Percentiles rank a stretch among this genome's conserved stretches.
These are phyloP conservation scores for Tubosaeta sp. DNA, from an alignment of 768 basidiomycete species.

Conservation along the genomic window DNA sequence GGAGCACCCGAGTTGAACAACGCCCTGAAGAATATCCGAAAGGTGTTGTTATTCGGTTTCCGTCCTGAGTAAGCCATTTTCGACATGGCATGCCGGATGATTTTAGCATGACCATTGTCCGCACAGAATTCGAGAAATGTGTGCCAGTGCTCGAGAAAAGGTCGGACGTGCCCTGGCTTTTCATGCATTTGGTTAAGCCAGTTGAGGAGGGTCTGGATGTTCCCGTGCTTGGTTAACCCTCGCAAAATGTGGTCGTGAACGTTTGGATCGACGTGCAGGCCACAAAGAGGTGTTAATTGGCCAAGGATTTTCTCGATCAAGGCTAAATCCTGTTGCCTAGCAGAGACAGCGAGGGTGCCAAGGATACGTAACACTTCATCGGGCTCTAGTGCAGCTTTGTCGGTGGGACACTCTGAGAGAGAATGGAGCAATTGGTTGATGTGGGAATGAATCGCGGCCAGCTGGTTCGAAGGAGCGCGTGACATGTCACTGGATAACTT, in stretches of 20 bases:
- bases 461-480: slow-evolving; percentile 15
- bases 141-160: slow-evolving; percentile 54
- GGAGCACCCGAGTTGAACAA: slow-evolving; percentile 33
- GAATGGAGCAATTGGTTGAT: slow-evolving; percentile 22
- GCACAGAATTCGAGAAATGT: slow-evolving; percentile 43
- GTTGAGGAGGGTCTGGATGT: slow-evolving; percentile 39
- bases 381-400: slow-evolving; percentile 8
- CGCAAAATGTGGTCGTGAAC: slow-evolving; percentile 48
- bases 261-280: slow-evolving; percentile 40
- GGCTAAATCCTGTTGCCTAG: slow-evolving; percentile 48
- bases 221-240: slow-evolving; percentile 43
- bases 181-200: slow-evolving; percentile 55
- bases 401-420: slow-evolving; percentile 9
- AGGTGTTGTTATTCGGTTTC: slow-evolving; percentile 44
- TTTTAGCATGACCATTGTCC: slow-evolving; percentile 22
- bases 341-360: slow-evolving; percentile 47
- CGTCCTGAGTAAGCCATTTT: slow-evolving; percentile 38
- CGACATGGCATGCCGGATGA: slow-evolving; percentile 30
- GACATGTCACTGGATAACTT: slow-evolving; percentile 6
- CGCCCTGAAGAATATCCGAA: slow-evolving; percentile 45
- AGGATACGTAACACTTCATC: slow-evolving; percentile 39
- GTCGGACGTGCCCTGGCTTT: slow-evolving; percentile 42
- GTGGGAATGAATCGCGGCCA: slow-evolving; percentile 20
- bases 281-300: slow-evolving; percentile 46
- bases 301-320: slow-evolving; percentile 50